A percentile compares a stretch with the other conserved stretches of the same genome.
Conservation (phyloP, 148 eudicot genomes). For the Diospyros kaki region DNA sequence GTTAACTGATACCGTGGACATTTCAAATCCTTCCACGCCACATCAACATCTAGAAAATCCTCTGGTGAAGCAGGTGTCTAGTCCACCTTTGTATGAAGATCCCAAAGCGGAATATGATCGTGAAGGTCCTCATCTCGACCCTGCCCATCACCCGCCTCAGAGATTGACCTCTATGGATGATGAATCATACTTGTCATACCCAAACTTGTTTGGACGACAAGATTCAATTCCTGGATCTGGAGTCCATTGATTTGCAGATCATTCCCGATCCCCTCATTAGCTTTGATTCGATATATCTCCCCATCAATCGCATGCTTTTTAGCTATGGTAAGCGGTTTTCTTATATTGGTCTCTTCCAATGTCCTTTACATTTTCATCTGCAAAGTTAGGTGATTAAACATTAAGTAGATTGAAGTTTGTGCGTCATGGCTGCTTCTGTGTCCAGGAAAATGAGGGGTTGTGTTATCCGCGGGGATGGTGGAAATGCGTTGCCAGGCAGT, state of each 20-base stretch:
- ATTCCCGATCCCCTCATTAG: slow-evolving; percentile 16
- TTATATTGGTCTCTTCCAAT: background rate
- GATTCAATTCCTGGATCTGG: slow-evolving; percentile 24
- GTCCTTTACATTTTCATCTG: background rate
- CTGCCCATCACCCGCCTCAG: slow-evolving; percentile 39
- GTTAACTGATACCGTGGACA: slow-evolving; percentile 18
- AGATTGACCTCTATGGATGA: slow-evolving; percentile 73
- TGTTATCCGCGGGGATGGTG: background rate
- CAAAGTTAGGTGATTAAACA: background rate
- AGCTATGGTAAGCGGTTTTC: background rate
- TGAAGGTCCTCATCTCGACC: slow-evolving; percentile 18
- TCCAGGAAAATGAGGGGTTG: background rate
- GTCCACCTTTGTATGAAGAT: slow-evolving; percentile 24
- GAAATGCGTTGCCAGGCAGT: background rate
- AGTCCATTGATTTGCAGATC: slow-evolving; percentile 21
- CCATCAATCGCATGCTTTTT: background rate
- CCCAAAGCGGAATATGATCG: slow-evolving; percentile 19
- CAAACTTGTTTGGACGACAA: slow-evolving; percentile 61
- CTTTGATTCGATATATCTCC: slow-evolving; percentile 14
- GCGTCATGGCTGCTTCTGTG: background rate
- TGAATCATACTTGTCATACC: slow-evolving; percentile 63
- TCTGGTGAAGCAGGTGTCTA: slow-evolving; percentile 14
- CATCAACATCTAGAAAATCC: slow-evolving; percentile 15
- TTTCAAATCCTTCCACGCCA: slow-evolving; percentile 14
- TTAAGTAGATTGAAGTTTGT: background rate